Evolutionary conservation across 768 basidiomycete genomes (phyloP), one percentile per base, ranked within the genome.

Genomic region (Mycena maculata): DNA sequence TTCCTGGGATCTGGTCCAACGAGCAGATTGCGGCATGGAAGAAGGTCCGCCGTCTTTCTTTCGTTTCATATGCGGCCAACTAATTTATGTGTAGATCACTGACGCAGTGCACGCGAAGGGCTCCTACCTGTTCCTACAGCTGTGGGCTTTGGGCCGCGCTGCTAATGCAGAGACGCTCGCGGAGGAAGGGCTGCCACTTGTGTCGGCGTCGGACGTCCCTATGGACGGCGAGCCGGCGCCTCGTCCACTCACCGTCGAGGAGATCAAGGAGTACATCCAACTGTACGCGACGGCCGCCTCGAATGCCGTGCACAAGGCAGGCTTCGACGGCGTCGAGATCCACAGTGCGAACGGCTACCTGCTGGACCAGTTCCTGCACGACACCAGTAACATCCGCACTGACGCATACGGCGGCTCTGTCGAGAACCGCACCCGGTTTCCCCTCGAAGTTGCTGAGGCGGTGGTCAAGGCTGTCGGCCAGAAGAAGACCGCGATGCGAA

Each of bases 321-420:
- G 86, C 8, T 89, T 88, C 61, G 88, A 88, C 63, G 88, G 87
- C 25, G 78, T 87, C 6, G 87, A 89, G 76, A 77, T 84, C 59
- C 77, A 79, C 33, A 73, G 64, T 12, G 75, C 72, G 15, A 77
- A 76, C 49, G 77, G 76, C 0, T 78, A 79, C 60, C 64, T 84
- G 36, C 47, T 78, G 31, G 83, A 88, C 68, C 84, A 87, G 71
- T 87, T 87, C 78, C 47, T 60, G 25, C 58, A 60, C 58, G 45
- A 38, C 3, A 22, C 25, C 36, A 49, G 47, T 25, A 60, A 60
- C 20, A 11, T 30, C 47, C 58, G 58, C 47, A 60, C 58, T 2
- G 58, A 60, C 25, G 47, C 36, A 0, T 60, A 60, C 13, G 58
- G 58, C 25, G 58, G 58, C 2, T 60, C 58, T 4, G 22, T 48